These are phyloP conservation scores for Alternaria incomplexa DNA, from an alignment of 2,329 filamentous ascomycete species.

Conservation along the genomic window DNA sequence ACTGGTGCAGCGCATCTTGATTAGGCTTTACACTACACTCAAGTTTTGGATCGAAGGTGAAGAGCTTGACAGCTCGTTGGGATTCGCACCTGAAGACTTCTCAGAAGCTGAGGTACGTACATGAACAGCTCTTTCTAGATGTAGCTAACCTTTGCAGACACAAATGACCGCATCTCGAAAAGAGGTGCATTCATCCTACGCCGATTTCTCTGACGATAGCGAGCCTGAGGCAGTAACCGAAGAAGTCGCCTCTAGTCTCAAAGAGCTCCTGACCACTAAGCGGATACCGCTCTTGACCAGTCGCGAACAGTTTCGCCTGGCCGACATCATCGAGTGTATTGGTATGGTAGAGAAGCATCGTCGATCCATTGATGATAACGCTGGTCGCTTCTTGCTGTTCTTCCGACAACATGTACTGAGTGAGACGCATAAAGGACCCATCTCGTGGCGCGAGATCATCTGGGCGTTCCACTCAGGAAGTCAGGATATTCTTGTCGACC, in stretches of 20 bases:
- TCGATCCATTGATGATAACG: constrained; percentile 88
- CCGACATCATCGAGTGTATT: constrained; percentile 83
- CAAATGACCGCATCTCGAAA: constrained; percentile 53
- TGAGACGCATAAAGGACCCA: constrained; percentile 65
- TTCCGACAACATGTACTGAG: constrained; percentile 81
- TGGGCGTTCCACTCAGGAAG: constrained; percentile 86
- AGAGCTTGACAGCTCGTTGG: constrained; percentile 76
- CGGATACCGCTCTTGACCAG: constrained; percentile 81
- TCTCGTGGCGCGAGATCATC: constrained; percentile 77
- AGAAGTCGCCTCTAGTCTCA: constrained; percentile 71
- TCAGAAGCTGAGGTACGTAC: constrained; percentile 53
- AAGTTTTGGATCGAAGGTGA: constrained; percentile 88
- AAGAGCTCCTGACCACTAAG: constrained; percentile 76
- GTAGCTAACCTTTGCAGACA: constrained; percentile 28
- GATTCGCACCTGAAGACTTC: constrained; percentile 59
- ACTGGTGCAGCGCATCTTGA: constrained; percentile 74
- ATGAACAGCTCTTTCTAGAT: accelerated
- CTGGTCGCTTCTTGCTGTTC: constrained; percentile 84
- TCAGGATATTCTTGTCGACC: constrained; percentile 87
- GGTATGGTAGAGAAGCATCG: constrained; percentile 85
- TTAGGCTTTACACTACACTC: constrained; percentile 74
- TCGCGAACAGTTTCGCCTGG: constrained; percentile 84
- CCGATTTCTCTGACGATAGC: constrained; percentile 59
- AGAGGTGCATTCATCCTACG: constrained; percentile 59
- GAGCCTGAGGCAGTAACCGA: constrained; percentile 73